phyloP scores from a whole-genome alignment of 1,284 basidiomycete species.

The Abortiporus biennis region DNA sequence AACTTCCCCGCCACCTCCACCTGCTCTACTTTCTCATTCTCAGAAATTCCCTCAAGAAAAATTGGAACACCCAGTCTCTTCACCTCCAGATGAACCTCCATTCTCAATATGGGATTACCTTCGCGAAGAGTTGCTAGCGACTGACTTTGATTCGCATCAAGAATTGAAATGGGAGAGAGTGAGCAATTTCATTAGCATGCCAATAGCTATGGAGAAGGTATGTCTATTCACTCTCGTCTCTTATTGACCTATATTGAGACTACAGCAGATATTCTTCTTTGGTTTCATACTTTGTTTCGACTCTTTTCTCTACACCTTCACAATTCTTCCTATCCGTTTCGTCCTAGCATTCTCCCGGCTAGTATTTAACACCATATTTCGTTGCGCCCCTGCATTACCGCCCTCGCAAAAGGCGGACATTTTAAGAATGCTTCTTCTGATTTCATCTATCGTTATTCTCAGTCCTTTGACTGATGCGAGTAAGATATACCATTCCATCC shows the following conservation, averaged over 20 bases:
- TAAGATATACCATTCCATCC: conserved; percentile 97
- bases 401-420: conserved; percentile 92
- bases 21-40: background rate
- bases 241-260: background rate
- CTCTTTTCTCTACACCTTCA: conserved; percentile 97
- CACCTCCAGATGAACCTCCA: conserved; percentile 31
- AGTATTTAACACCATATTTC: conserved; percentile 43
- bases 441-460: conserved; percentile 72
- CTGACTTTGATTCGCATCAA: conserved; percentile 89
- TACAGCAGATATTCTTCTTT: conserved; percentile 80
- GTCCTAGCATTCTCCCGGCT: conserved; percentile 62
- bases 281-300: conserved; percentile 94
- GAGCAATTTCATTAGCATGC: conserved; percentile 93
- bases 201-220: conserved; percentile 91
- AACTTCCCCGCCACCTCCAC: conserved; percentile 11
- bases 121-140: conserved; percentile 80
- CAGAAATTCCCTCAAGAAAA: background rate
- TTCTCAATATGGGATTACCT: conserved; percentile 93
- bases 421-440: conserved; percentile 73
- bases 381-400: conserved; percentile 52
- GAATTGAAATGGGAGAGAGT: conserved; percentile 98
- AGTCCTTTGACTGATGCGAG: conserved; percentile 89
- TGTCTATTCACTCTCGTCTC: conserved; percentile 14
- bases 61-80: background rate
- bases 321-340: conserved; percentile 92